phyloP scores from a whole-genome alignment of 345 rosid species.

The Cardamine chenopodiifolia region DNA sequence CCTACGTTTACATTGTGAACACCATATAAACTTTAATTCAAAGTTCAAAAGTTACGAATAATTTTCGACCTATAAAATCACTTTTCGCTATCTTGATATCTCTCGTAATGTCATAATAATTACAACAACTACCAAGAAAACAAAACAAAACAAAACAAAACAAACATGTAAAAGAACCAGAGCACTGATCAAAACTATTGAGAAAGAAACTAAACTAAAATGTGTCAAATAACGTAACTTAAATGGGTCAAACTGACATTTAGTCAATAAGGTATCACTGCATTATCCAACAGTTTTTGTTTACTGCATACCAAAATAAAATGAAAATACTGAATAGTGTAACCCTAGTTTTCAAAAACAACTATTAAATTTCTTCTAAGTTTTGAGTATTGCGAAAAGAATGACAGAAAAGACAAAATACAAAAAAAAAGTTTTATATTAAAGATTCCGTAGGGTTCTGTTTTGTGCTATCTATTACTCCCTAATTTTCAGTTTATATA shows the following conservation, averaged over 20 bases:
- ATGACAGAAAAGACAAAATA: constrained; percentile 25
- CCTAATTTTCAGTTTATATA: neutral
- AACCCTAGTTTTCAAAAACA: too few species aligned
- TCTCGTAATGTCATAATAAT: neutral
- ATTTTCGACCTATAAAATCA: constrained; percentile 24
- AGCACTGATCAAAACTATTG: constrained; percentile 13
- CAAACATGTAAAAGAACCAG: neutral
- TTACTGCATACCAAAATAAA: constrained; percentile 20
- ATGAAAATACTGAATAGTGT: constrained; percentile 21
- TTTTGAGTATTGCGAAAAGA: neutral
- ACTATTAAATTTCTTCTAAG: too few species aligned
- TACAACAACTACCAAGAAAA: constrained; percentile 25
- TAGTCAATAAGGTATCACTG: constrained; percentile 35
- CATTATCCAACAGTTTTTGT: constrained; percentile 30
- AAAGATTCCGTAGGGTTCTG: constrained; percentile 18
- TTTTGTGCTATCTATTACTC: constrained; percentile 11
- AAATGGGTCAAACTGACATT: constrained; percentile 43
- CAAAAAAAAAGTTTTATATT: constrained; percentile 4
- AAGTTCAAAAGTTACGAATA: constrained; percentile 11
- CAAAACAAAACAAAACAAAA: neutral
- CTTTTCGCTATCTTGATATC: constrained; percentile 25
- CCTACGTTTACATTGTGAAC: constrained; percentile 32
- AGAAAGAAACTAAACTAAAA: constrained; percentile 18
- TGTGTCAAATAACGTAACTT: constrained; percentile 22
- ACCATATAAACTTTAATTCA: constrained; percentile 19